A percentile compares a stretch with the other conserved stretches of the same genome.
Evolutionary conservation across 805 yeast species (phyloP).

Genomic region (Vanderwaltozyma yarrowii): DNA sequence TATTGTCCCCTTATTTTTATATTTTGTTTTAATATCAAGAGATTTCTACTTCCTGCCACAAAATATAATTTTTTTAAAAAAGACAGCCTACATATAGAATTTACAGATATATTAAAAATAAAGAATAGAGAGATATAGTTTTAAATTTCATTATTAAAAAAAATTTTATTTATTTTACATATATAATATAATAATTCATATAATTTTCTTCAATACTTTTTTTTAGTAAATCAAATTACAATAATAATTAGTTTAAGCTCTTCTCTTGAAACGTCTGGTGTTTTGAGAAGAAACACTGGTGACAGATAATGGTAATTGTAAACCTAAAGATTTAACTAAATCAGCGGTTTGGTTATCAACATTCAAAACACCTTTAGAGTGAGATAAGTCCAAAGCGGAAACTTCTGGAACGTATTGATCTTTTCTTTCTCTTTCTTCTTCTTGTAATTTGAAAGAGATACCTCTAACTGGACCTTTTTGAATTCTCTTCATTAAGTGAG

Average conservation of each 20-base stretch:
- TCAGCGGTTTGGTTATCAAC: constrained; percentile 96
- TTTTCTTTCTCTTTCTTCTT: constrained; percentile 99
- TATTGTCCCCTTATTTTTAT: too few relatives aligned
- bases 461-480: constrained; percentile 99
- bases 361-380: constrained; percentile 92
- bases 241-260: constrained; percentile 41
- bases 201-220: too few relatives aligned
- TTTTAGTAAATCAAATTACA: too few relatives aligned
- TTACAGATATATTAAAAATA: not conserved
- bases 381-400: constrained; percentile 97
- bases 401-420: constrained; percentile 99
- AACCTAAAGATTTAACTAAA: constrained; percentile 88
- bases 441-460: constrained; percentile 99
- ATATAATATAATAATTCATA: too few relatives aligned
- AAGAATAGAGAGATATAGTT: too few relatives aligned
- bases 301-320: constrained; percentile 78
- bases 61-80: too few relatives aligned
- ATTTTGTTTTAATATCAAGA: too few relatives aligned
- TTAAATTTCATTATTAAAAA: too few relatives aligned
- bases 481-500: constrained; percentile 99
- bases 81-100: too few relatives aligned
- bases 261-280: constrained; percentile 86
- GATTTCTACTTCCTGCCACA: too few relatives aligned
- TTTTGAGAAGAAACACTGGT: constrained; percentile 83
- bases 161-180: too few relatives aligned